phyloP scores from a whole-genome alignment of 2,329 filamentous ascomycete genomes.

The Fusarium nygamai region DNA sequence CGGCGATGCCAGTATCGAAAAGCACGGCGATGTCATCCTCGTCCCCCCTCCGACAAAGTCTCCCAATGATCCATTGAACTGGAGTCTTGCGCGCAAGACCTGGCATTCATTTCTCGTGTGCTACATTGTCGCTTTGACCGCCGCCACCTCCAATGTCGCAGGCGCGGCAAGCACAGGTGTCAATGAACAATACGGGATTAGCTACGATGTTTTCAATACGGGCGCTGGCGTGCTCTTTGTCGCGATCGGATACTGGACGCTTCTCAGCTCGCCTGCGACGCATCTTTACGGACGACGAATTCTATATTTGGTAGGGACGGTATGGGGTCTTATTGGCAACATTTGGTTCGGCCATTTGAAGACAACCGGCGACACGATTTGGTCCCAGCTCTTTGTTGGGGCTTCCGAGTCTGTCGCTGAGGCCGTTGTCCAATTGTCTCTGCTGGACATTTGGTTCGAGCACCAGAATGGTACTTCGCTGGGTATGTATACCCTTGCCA shows the following conservation, averaged over 20 bases:
- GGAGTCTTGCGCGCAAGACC: conserved; percentile 57
- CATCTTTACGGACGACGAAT: conserved; percentile 65
- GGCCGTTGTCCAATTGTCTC: conserved; percentile 65
- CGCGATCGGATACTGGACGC: conserved; percentile 64
- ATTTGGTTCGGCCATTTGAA: conserved; percentile 63
- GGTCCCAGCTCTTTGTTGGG: conserved; percentile 66
- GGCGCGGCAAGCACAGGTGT: conserved; percentile 62
- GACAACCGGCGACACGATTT: conserved; percentile 58
- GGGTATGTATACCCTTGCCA: conserved; percentile 65
- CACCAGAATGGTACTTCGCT: conserved; percentile 65
- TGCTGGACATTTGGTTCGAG: conserved; percentile 67
- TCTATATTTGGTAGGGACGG: conserved; percentile 63
- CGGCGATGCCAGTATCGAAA: conserved; percentile 39
- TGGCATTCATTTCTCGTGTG: conserved; percentile 63
- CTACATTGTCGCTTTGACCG: conserved; percentile 64
- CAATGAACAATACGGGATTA: conserved; percentile 60
- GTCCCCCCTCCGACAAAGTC: conserved; percentile 63
- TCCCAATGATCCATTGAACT: conserved; percentile 63
- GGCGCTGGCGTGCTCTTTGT: conserved; percentile 66
- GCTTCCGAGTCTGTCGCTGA: conserved; percentile 66
- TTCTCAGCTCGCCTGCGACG: conserved; percentile 62
- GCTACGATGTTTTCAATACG: conserved; percentile 63
- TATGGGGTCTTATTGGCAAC: conserved; percentile 59
- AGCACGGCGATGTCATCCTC: conserved; percentile 58
- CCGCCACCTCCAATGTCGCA: conserved; percentile 65